Conservation (phyloP, 2,329 filamentous ascomycete genomes). For the Fusarium cicatricum region DNA sequence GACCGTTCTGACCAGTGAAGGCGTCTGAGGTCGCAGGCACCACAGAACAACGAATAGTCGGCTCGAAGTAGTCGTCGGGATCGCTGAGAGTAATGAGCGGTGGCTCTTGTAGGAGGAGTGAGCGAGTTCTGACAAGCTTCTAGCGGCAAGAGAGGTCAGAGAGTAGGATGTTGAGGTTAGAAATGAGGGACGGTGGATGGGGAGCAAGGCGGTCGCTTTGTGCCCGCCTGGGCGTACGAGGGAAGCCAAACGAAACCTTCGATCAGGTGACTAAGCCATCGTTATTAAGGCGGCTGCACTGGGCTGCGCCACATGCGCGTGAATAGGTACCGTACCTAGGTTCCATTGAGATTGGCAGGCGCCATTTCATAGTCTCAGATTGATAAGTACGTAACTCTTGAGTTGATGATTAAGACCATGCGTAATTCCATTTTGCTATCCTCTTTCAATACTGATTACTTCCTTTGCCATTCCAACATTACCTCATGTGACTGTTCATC, state of each 20-base stretch:
- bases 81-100: slow-evolving; percentile 33
- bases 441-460: no score
- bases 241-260: slow-evolving; percentile 1
- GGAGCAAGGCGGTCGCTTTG: slow-evolving; percentile 24
- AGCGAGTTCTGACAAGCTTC: slow-evolving; percentile 48
- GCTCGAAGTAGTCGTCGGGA: slow-evolving; percentile 45
- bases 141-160: slow-evolving; percentile 45
- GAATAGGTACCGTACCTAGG: no score
- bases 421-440: no score
- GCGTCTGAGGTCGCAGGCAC: slow-evolving; percentile 58
- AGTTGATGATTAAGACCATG: no score
- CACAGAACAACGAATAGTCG: slow-evolving; percentile 51
- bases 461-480: not conserved
- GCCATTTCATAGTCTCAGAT: no score
- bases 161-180: slow-evolving; percentile 39
- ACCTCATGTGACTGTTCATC: not conserved
- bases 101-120: slow-evolving; percentile 24
- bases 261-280: slow-evolving; percentile 25
- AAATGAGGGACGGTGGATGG: slow-evolving; percentile 27
- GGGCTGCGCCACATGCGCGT: not conserved
- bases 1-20: slow-evolving; percentile 67
- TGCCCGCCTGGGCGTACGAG: slow-evolving; percentile 19
- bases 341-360: no score
- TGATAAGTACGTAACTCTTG: no score
- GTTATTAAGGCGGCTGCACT: not conserved